Percentiles rank a stretch among this genome's conserved stretches.
Conservation (phyloP, 208 protist genomes). For the Angomonas deanei region DNA sequence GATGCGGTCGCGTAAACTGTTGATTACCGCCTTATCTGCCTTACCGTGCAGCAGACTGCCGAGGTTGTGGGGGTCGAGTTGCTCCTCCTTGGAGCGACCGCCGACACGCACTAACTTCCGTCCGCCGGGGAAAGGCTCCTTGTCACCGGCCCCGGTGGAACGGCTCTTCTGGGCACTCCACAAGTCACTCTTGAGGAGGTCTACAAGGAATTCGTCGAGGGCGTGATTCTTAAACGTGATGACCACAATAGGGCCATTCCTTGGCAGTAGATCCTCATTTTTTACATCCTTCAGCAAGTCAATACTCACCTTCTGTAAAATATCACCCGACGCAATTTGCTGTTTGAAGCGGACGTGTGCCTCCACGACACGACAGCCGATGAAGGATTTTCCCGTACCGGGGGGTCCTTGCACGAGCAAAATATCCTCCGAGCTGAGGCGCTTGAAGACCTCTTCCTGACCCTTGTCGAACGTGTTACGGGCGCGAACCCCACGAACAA, state of each 20-base stretch:
- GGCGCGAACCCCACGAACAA: conserved; percentile 53
- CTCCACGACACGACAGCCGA: conserved; percentile 89
- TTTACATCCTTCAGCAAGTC: conserved; percentile 46
- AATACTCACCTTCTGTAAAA: conserved; percentile 80
- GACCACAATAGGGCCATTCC: conserved; percentile 82
- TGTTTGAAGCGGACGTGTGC: conserved; percentile 87
- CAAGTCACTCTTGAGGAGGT: conserved; percentile 64
- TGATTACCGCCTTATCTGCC: conserved; percentile 55
- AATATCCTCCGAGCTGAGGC: conserved; percentile 62
- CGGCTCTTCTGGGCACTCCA: conserved; percentile 61
- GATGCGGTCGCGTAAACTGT: conserved; percentile 74
- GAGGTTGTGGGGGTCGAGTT: conserved; percentile 77
- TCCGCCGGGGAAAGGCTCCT: conserved; percentile 56
- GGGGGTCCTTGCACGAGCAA: conserved; percentile 91
- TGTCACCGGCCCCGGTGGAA: conserved; percentile 28
- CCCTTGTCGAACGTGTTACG: conserved; percentile 70
- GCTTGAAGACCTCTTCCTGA: conserved; percentile 65
- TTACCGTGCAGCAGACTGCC: conserved; percentile 47
- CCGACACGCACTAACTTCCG: conserved; percentile 83
- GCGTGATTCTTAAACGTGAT: conserved; percentile 95
- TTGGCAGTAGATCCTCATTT: conserved; percentile 55
- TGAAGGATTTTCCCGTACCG: conserved; percentile 94
- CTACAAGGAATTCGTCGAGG: conserved; percentile 91
- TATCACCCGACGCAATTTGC: conserved; percentile 75
- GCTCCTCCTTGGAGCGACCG: conserved; percentile 67